A percentile compares a stretch with the other conserved stretches of the same genome.
These are phyloP conservation scores for Didymellaceae sp. DNA, from an alignment of 2,329 filamentous ascomycete genomes.

Conservation along the genomic window DNA sequence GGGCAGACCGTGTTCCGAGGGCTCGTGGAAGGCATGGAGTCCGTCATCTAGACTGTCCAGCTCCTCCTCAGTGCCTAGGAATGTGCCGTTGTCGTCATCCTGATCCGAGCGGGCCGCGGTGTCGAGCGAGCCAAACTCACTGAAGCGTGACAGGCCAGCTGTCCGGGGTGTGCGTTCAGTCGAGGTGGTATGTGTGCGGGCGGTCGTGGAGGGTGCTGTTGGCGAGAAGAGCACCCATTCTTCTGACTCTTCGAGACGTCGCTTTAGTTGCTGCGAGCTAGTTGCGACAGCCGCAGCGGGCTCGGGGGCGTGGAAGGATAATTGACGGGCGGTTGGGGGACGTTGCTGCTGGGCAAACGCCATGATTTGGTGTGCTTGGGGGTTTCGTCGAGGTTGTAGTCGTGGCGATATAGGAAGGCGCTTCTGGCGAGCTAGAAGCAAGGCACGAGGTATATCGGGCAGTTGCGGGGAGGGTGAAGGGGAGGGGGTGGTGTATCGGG, in stretches of 20 bases:
- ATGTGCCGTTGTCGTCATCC: constrained; percentile 50
- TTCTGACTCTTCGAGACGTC: constrained; percentile 72
- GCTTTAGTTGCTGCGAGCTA: constrained; percentile 50
- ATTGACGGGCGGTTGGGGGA: constrained; percentile 42
- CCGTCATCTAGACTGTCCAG: constrained; percentile 94
- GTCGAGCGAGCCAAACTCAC: constrained; percentile 80
- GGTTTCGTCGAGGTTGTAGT: constrained; percentile 10
- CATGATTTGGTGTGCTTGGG: constrained; percentile 33
- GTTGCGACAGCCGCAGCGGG: constrained; percentile 32
- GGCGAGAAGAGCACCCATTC: constrained; percentile 95
- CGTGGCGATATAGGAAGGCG: constrained; percentile 23
- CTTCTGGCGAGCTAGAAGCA: constrained; percentile 13
- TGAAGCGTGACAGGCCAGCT: constrained; percentile 74
- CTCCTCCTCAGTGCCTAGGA: constrained; percentile 66
- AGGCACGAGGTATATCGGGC: constrained; percentile 26
- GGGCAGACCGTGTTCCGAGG: constrained; percentile 50
- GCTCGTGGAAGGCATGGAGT: constrained; percentile 82
- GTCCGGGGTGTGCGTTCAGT: constrained; percentile 70
- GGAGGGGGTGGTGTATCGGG: background rate
- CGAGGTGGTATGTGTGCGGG: constrained; percentile 71
- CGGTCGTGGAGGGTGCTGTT: constrained; percentile 65
- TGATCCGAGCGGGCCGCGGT: constrained; percentile 67
- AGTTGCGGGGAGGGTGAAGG: constrained; percentile 11
- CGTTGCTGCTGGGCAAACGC: constrained; percentile 50
- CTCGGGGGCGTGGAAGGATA: constrained; percentile 43